Base-by-base conservation (phyloP, 768 basidiomycete genomes). In the Roridomyces roridus region DNA sequence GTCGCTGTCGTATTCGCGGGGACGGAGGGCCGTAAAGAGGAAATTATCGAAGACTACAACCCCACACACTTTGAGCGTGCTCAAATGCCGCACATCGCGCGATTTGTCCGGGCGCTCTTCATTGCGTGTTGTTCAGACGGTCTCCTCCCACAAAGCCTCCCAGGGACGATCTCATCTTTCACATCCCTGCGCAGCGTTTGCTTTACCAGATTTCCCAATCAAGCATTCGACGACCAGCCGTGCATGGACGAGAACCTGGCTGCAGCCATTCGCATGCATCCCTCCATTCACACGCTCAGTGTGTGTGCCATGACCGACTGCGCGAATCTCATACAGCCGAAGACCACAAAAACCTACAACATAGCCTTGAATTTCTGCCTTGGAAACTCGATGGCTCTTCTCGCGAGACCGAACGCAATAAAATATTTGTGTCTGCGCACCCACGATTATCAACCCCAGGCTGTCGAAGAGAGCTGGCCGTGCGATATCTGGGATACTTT, bases 201-300 rank as follows among this genome's bases (percentile, higher is more conserved):
- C 20, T 28, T 55, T 2, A 46, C 46, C 12, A 43, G 40, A 1
- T 55, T 55, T n/a, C n/a, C 31, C 54, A 55, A 18, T 31, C 36
- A n/a, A n/a, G n/a, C n/a, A n/a, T n/a, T n/a, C 40, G 20, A 48
- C n/a, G n/a, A 15, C 7, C 54, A 55, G 18, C 54, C 54, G n/a
- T n/a, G 9, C 17, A 43, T 48, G 46, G 42, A 47, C 31, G 18
- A 17, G 5, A 14, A 7, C 12, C 28, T 55, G 31, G 39, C 54
- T 7, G n/a, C 3, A 11, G 54, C 31, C 11, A 28, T 55, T 7
- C 46, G 54, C 23, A 14, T 6, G 4, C 54, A 55, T 12, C 46
- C 54, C n/a, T 10, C 23, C 46, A 55, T 55, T 40, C 46, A 55
- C 34, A 55, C 54, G 17, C 46, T 55, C 41, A 9, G 14, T 3